Evolutionary conservation across 2,329 filamentous ascomycete genomes (phyloP), one percentile per base, ranked within the genome.

Genomic region (Blastomyces parvus): DNA sequence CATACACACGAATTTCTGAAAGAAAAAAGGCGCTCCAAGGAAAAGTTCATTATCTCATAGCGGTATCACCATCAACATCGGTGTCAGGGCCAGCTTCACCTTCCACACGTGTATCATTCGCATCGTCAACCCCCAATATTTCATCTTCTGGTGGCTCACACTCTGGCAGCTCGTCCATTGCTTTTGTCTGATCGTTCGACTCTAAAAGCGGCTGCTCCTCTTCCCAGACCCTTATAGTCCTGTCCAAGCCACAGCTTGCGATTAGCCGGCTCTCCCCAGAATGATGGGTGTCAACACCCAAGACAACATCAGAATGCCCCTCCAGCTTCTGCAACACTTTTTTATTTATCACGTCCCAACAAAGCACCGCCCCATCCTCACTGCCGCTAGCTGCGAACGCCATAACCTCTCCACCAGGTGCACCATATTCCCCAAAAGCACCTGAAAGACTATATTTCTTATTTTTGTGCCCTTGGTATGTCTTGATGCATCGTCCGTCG

Each of bases 341-440:
- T 76, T 97, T 99, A 71, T 82, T 90, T 65, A 84, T 86, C 17
- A 97, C 90, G 70, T 97, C 91, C 94, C 94, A 99, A 62, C 96
- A 83, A 19, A 96, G 80, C 13, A 96, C 83, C 57, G 86, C 84
- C 19, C 92, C 91, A 70, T 97, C 67, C 50, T 97, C 93, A 74
- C 90, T 95, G 0, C 92, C 91, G 42, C 88, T 89, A 0, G 87
- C 89, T 19, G 92, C 84, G 70, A 96, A 96, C 0, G 82, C 83
- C 17, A 68, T 66, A 27, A 70, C 69, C 27, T 36, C 60, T 55
- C 66, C 74, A 64, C 74, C 68, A 59, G 71, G 62, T 64, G 70
- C 64, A 50, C 80, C 79, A 66, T 88, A 87, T 1, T 84, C 82
- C 14, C 90, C 92, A 72, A 97, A 97, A 50, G 88, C 88, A 3